phyloP scores from a whole-genome alignment of 352 stramenopile genomes.

The Phytophthora boehmeriae region DNA sequence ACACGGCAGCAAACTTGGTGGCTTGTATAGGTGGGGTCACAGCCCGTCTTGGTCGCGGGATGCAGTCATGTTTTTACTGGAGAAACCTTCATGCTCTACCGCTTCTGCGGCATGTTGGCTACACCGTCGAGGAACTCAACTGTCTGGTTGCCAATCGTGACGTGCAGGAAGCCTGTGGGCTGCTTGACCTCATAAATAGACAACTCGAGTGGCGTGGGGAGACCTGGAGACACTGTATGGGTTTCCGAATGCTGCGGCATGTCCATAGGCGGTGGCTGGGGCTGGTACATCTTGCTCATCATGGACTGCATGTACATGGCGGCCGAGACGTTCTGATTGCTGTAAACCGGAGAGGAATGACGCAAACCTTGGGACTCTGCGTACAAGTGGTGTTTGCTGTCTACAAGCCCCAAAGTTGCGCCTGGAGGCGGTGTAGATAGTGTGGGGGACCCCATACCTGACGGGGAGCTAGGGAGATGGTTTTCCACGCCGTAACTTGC shows the following conservation, averaged over 20 bases:
- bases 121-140: slow-evolving; percentile 85
- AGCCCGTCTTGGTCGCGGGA: slow-evolving; percentile 33
- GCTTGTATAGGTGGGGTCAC: slow-evolving; percentile 28
- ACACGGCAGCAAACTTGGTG: slow-evolving; percentile 9
- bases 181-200: slow-evolving; percentile 90
- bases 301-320: slow-evolving; percentile 66
- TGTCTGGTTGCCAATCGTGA: slow-evolving; percentile 82
- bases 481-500: slow-evolving; percentile 52
- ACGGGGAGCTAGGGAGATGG: slow-evolving; percentile 15
- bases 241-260: slow-evolving; percentile 43
- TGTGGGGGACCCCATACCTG: slow-evolving; percentile 29
- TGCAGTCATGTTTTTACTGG: slow-evolving; percentile 30
- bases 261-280: slow-evolving; percentile 49
- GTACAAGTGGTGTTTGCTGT: slow-evolving; percentile 44
- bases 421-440: slow-evolving; percentile 42
- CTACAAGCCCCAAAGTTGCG: slow-evolving; percentile 41
- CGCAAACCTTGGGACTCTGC: slow-evolving; percentile 27
- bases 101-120: slow-evolving; percentile 83
- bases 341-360: slow-evolving; percentile 36
- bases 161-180: slow-evolving; percentile 78
- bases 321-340: slow-evolving; percentile 33
- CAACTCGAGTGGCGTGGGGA: slow-evolving; percentile 76
- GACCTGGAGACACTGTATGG: slow-evolving; percentile 67
- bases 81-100: slow-evolving; percentile 36
- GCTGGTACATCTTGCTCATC: slow-evolving; percentile 69